Evolutionary conservation across 208 protist genomes (phyloP).

Genomic region (Lotmaria passim): DNA sequence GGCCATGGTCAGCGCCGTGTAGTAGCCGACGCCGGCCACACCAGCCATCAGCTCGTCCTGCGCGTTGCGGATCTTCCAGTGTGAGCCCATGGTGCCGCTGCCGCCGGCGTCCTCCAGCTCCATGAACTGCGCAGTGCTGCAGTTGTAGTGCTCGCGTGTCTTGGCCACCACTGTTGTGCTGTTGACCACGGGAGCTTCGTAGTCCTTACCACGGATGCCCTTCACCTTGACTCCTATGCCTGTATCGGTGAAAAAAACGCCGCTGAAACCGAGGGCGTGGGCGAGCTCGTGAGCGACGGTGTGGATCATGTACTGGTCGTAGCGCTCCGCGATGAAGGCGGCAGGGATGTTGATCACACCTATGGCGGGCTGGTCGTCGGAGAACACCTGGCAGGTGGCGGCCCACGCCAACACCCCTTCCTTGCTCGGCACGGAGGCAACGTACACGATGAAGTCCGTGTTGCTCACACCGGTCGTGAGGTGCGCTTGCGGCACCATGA

Average conservation of each 20-base stretch:
- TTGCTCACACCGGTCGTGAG: slow-evolving; percentile 38
- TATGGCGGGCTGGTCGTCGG: slow-evolving; percentile 32
- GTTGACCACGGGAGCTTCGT: slow-evolving; percentile 30
- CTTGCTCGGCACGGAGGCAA: slow-evolving; percentile 41
- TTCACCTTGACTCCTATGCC: slow-evolving; percentile 14
- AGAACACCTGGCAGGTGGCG: slow-evolving; percentile 37
- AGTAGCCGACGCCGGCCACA: slow-evolving; percentile 32
- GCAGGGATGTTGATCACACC: slow-evolving; percentile 69
- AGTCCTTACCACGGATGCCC: slow-evolving; percentile 46
- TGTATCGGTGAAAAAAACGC: slow-evolving; percentile 9
- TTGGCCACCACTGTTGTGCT: slow-evolving; percentile 37
- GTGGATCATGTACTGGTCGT: slow-evolving; percentile 21
- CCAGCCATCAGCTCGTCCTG: slow-evolving; percentile 88
- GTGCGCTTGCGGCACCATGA: slow-evolving; percentile 35
- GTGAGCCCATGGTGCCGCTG: slow-evolving; percentile 49
- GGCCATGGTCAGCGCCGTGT: slow-evolving; percentile 81
- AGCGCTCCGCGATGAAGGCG: slow-evolving; percentile 16
- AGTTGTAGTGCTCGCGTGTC: slow-evolving; percentile 71
- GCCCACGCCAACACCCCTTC: slow-evolving; percentile 44
- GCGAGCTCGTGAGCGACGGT: slow-evolving; percentile 77
- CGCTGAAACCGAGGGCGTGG: slow-evolving; percentile 85
- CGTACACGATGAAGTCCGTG: slow-evolving; percentile 76
- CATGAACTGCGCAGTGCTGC: slow-evolving; percentile 47
- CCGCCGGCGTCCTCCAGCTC: slow-evolving; percentile 83
- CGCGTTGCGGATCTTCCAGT: slow-evolving; percentile 87